These are phyloP conservation scores for Ceratocystis cubensis DNA, from an alignment of 2,329 filamentous ascomycete genomes.

Conservation along the genomic window DNA sequence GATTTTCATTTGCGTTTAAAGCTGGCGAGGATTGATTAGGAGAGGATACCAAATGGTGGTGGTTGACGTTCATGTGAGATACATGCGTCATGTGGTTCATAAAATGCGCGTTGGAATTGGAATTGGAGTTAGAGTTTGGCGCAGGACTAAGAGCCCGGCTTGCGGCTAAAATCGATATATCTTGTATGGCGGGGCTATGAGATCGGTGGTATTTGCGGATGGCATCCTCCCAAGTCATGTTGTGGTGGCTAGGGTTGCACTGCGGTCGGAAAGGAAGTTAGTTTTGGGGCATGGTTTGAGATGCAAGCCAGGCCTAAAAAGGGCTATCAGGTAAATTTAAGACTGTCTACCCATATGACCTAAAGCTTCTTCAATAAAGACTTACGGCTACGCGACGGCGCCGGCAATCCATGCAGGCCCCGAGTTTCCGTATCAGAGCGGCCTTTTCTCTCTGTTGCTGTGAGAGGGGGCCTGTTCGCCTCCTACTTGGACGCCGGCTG, in stretches of 20 bases:
- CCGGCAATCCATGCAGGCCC: slow-evolving; percentile 44
- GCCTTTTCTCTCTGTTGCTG: slow-evolving; percentile 47
- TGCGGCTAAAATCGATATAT: slow-evolving; percentile 34
- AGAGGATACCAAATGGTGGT: neutral
- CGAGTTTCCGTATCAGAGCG: slow-evolving; percentile 46
- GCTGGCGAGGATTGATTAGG: neutral
- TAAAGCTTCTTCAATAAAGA: slow-evolving; percentile 21
- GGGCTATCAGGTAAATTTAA: neutral
- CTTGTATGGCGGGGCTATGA: slow-evolving; percentile 39
- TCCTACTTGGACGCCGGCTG: slow-evolving; percentile 42
- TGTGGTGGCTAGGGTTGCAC: slow-evolving; percentile 49
- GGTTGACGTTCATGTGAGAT: slow-evolving; percentile 3
- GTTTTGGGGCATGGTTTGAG: neutral
- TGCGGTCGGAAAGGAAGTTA: slow-evolving; percentile 24
- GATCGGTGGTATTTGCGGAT: slow-evolving; percentile 41
- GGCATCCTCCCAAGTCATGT: slow-evolving; percentile 49
- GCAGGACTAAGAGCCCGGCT: slow-evolving; percentile 38
- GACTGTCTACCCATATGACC: neutral
- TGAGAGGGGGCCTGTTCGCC: slow-evolving; percentile 47
- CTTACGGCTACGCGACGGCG: slow-evolving; percentile 47
- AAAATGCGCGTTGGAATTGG: slow-evolving; percentile 17
- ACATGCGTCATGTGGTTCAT: neutral
- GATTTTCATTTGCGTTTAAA: slow-evolving; percentile 4
- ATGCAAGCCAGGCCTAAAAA: neutral
- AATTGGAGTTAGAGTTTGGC: slow-evolving; percentile 23